Evolutionary conservation across 768 basidiomycete species (phyloP), one percentile per base, ranked within the genome.

Genomic region (Pleurotus citrinopileatus): DNA sequence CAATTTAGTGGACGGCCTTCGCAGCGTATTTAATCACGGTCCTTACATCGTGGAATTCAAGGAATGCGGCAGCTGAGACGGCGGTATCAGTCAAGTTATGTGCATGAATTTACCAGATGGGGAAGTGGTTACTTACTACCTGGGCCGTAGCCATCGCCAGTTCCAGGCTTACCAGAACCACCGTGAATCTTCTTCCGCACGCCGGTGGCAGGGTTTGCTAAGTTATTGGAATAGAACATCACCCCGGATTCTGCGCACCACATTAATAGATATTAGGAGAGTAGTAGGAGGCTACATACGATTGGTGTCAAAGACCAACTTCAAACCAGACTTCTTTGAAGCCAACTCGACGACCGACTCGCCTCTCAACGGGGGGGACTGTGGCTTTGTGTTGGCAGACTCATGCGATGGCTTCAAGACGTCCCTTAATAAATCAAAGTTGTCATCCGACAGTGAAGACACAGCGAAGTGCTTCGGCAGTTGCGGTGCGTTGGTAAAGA

Each of bases 151-250:
- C 83, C 80, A 54, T 84, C 80, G 1, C 81, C 81, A 19, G 75
- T 64, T 22, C 74, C 81, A 44, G 63, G 67, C 17, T 70, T 67
- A 20, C 87, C 87, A n/a, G 80, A 81, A 2, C 88, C 87, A 15
- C 88, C 87, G 60, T 91, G 89, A 29, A 88, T 85, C 65, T 78
- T 81, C 74, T 90, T 89, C 42, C 84, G 76, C 27, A 82, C 79
- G 13, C 79, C 82, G 13, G 73, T 75, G 15, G 68, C 63, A 15
- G 73, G 65, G 44, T 76, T 67, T 12, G 82, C 70, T 52, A 79
- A 68, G 45, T 78, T 81, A 62, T 84, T 83, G 2, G 86, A 78
- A 64, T 90, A 90, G 60, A 89, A 84, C 79, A 89, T 89, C 32
- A 87, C 76, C 10, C 88, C 88, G 7, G 77, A 79, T 66, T 91